Evolutionary conservation across 2,329 filamentous ascomycete species (phyloP).

Genomic region (Colletotrichum cuscutae): DNA sequence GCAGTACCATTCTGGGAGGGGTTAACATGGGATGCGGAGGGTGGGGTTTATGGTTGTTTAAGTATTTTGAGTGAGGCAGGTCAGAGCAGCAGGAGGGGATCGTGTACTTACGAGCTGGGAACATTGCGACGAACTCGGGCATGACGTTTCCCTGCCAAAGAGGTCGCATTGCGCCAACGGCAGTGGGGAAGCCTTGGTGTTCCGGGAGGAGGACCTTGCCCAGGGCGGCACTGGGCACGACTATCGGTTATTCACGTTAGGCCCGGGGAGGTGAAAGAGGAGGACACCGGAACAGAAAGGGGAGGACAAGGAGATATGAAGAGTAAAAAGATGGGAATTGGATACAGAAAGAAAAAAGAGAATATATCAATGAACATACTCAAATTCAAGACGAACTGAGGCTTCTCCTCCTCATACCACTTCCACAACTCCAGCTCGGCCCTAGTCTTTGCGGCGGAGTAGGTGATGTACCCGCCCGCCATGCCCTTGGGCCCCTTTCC

Average conservation of each 20-base stretch:
- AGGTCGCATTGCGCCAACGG: conserved; percentile 29
- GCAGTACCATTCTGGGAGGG: conserved; percentile 11
- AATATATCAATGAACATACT: neutral
- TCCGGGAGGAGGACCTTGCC: conserved; percentile 36
- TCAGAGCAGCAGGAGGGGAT: neutral
- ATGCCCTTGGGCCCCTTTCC: conserved; percentile 43
- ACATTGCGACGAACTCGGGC: conserved; percentile 11
- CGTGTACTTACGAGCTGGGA: conserved; percentile 15
- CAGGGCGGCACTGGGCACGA: conserved; percentile 43
- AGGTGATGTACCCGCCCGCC: conserved; percentile 39
- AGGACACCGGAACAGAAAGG: neutral
- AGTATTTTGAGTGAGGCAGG: too few species aligned
- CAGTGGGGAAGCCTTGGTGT: conserved; percentile 39
- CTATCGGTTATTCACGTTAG: neutral
- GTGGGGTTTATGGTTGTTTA: neutral
- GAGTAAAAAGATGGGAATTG: neutral
- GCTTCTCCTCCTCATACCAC: conserved; percentile 45
- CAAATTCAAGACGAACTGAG: conserved; percentile 43
- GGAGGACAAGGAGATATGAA: neutral
- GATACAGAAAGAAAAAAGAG: too few species aligned
- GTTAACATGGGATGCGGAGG: neutral
- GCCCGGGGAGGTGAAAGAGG: neutral
- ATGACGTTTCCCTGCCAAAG: conserved; percentile 38
- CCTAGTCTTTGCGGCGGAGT: conserved; percentile 50
- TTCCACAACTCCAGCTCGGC: conserved; percentile 51